Evolutionary conservation across 176 grass and related monocot species (phyloP).

Genomic region (Ensete ventricosum): DNA sequence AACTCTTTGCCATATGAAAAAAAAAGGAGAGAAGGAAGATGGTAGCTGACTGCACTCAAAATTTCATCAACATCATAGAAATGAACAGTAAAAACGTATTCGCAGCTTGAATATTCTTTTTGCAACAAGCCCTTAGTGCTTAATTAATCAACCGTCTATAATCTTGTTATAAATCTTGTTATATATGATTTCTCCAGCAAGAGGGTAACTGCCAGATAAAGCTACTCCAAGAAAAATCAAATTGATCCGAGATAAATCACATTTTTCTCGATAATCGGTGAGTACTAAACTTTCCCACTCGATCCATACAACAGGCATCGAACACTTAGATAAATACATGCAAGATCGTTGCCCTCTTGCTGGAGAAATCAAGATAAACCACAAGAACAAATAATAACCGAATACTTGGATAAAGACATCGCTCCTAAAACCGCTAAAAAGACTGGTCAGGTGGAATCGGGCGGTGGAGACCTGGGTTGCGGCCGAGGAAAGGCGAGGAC

Average conservation of each 20-base stretch:
- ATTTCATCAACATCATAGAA: too few relatives aligned
- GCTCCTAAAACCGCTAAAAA: not conserved
- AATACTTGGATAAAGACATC: not conserved
- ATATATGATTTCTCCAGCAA: too few relatives aligned
- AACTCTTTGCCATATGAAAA: too few relatives aligned
- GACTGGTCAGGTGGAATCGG: not conserved
- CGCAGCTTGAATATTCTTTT: not conserved
- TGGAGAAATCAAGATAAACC: not conserved
- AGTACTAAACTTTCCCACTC: not conserved
- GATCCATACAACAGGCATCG: not conserved
- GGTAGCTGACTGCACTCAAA: too few relatives aligned
- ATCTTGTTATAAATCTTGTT: too few relatives aligned
- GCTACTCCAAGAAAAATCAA: too few relatives aligned
- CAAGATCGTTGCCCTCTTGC: not conserved
- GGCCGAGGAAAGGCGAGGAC: slow-evolving; percentile 22
- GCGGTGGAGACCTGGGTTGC: not conserved
- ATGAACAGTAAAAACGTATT: too few relatives aligned
- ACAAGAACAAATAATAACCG: not conserved
- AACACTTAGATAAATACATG: not conserved
- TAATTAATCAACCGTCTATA: not conserved
- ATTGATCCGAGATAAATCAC: too few relatives aligned
- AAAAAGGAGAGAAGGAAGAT: too few relatives aligned
- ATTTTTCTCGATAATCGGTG: too few relatives aligned
- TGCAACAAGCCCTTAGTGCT: not conserved
- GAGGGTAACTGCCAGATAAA: too few relatives aligned